A percentile compares a stretch with the other conserved stretches of the same genome.
These are phyloP conservation scores for Larix kaempferi DNA, from an alignment of 75 land plant species.

Conservation along the genomic window DNA sequence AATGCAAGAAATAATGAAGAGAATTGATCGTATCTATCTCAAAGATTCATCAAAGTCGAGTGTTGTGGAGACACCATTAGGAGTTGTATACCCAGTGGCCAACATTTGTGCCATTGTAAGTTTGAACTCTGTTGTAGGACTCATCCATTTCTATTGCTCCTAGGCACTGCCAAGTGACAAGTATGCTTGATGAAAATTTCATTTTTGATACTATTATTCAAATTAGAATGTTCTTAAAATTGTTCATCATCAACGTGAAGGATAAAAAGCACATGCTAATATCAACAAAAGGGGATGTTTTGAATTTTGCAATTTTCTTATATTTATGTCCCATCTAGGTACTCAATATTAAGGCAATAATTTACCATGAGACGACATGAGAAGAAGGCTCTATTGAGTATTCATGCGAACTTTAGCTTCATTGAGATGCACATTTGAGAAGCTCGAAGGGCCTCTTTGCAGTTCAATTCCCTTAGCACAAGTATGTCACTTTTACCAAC, in stretches of 20 bases:
- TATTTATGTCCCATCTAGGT: too few species aligned
- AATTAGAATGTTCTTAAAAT: constrained; percentile 4
- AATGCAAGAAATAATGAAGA: constrained; percentile 97
- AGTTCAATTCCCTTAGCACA: constrained; percentile 85
- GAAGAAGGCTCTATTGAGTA: constrained; percentile 68
- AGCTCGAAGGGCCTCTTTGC: constrained; percentile 85
- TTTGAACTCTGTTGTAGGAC: constrained; percentile 97
- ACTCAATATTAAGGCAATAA: constrained; percentile 95
- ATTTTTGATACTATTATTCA: neutral
- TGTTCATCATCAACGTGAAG: neutral
- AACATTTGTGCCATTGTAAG: constrained; percentile 96
- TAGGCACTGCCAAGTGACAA: constrained; percentile 99
- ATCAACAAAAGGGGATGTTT: too few species aligned
- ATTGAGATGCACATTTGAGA: constrained; percentile 97
- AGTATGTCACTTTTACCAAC: too few species aligned
- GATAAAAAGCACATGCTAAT: too few species aligned
- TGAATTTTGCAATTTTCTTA: too few species aligned
- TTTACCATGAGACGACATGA: constrained; percentile 85
- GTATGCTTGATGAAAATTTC: too few species aligned
- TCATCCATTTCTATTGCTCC: constrained; percentile 92
- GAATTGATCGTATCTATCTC: constrained; percentile 82
- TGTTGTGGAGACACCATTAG: constrained; percentile 60
- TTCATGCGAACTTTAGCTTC: constrained; percentile 96
- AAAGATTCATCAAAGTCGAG: too few species aligned
- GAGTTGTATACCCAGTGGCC: constrained; percentile 83